Conservation (phyloP, 495 filamentous ascomycete genomes). For the Penicilliopsis zonata region DNA sequence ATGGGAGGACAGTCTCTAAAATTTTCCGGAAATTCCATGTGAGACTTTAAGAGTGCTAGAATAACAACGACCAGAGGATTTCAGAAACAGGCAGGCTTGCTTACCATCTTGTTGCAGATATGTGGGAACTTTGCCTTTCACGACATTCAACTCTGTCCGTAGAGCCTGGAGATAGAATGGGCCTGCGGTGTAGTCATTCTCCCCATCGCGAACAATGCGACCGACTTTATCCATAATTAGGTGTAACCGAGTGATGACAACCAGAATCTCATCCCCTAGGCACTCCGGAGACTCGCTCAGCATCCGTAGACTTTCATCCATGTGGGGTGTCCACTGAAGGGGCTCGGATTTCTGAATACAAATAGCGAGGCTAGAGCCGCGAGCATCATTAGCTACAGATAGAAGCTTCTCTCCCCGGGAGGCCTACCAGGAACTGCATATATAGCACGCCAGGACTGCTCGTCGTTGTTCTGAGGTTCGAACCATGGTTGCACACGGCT, state of each 20-base stretch:
- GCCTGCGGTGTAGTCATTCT: neutral
- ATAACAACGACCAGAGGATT: no score
- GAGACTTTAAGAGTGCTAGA: no score
- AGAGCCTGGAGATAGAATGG: constrained; percentile 32
- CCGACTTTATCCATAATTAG: constrained; percentile 25
- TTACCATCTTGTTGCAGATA: constrained; percentile 27
- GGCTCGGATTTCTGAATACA: constrained; percentile 33
- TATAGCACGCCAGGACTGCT: constrained; percentile 20
- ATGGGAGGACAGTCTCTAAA: constrained; percentile 23
- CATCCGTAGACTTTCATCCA: constrained; percentile 37
- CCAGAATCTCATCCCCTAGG: constrained; percentile 36
- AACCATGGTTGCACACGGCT: no score
- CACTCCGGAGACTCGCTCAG: constrained; percentile 34
- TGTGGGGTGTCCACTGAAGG: constrained; percentile 38
- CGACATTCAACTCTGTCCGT: constrained; percentile 26
- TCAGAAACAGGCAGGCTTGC: no score
- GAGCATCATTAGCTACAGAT: constrained; percentile 6
- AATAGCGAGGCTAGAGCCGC: constrained; percentile 23
- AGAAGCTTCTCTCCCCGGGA: no score
- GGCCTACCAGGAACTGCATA: no score
- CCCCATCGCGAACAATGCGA: neutral
- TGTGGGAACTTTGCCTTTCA: constrained; percentile 20
- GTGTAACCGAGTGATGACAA: constrained; percentile 34
- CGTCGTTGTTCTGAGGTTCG: constrained; percentile 10
- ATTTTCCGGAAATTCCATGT: neutral